Evolutionary conservation across 225 moss, liverwort and hornwort species (phyloP).

Genomic region (Lunularia cruciata): DNA sequence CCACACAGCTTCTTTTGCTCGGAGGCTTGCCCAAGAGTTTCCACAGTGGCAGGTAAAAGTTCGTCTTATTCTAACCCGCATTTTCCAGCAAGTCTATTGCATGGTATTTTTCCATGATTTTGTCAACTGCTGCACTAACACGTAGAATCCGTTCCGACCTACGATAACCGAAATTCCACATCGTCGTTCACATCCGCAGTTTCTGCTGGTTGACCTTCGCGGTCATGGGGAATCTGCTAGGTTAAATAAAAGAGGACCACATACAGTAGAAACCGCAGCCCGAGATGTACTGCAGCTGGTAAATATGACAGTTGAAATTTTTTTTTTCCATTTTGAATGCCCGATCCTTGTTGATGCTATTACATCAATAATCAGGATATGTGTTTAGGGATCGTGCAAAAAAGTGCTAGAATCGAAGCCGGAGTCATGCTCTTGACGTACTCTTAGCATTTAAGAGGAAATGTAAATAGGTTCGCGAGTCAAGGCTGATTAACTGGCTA

Average conservation of each 20-base stretch:
- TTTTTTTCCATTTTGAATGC: background rate
- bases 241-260: conserved; percentile 67
- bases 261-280: conserved; percentile 83
- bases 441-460: no score
- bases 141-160: background rate
- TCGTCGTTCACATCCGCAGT: conserved; percentile 48
- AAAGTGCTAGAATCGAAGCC: no score
- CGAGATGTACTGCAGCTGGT: conserved; percentile 86
- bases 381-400: no score
- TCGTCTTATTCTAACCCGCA: no score
- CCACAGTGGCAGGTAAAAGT: conserved; percentile 82
- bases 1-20: conserved; percentile 74
- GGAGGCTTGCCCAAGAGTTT: conserved; percentile 88
- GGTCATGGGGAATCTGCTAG: conserved; percentile 87
- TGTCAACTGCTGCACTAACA: no score
- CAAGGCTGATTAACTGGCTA: no score
- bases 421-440: no score
- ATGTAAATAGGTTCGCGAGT: no score
- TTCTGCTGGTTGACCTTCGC: conserved; percentile 87
- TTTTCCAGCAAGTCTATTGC: no score
- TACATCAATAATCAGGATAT: no score
- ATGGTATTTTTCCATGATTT: no score
- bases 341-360: no score
- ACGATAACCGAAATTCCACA: background rate
- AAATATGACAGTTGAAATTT: background rate